Percentiles rank a stretch among this genome's conserved stretches.
These are phyloP conservation scores for Leccinellum rugosiceps DNA, from an alignment of 768 basidiomycete genomes.

Conservation along the genomic window DNA sequence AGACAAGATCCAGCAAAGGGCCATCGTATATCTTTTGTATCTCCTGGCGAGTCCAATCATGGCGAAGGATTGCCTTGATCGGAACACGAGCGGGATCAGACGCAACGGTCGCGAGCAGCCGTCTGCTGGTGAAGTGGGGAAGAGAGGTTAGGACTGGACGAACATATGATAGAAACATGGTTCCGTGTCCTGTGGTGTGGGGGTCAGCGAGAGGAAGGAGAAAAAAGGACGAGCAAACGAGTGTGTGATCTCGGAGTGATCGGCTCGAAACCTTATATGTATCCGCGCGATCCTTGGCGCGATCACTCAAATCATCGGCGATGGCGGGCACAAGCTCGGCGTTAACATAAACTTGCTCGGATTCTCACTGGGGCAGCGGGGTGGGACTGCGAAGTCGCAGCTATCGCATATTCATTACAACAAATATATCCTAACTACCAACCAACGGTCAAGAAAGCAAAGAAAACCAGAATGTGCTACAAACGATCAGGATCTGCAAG, in stretches of 20 bases:
- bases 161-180: conserved; percentile 13
- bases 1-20: conserved; percentile 86
- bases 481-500: conserved; percentile 25
- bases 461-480: conserved; percentile 27
- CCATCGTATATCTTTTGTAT: conserved; percentile 83
- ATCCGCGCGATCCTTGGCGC: not conserved
- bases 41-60: conserved; percentile 75
- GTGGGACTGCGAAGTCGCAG: not conserved
- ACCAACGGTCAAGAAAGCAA: conserved; percentile 25
- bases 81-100: conserved; percentile 4
- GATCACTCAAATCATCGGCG: not conserved
- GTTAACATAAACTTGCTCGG: not conserved
- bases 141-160: conserved; percentile 9
- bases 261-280: not conserved
- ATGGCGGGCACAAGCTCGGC: conserved; percentile 4
- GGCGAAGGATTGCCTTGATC: conserved; percentile 34
- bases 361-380: not conserved
- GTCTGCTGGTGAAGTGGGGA: conserved; percentile 27
- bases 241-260: not conserved
- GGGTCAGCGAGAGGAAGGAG: not conserved
- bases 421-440: conserved; percentile 25
- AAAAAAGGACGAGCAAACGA: conserved; percentile 3
- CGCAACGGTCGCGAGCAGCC: conserved; percentile 61
- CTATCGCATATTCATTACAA: conserved; percentile 25
- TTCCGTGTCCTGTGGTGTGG: not conserved